Base-by-base conservation (phyloP, 2,329 filamentous ascomycete species). In the Scedosporium aurantiacum region DNA sequence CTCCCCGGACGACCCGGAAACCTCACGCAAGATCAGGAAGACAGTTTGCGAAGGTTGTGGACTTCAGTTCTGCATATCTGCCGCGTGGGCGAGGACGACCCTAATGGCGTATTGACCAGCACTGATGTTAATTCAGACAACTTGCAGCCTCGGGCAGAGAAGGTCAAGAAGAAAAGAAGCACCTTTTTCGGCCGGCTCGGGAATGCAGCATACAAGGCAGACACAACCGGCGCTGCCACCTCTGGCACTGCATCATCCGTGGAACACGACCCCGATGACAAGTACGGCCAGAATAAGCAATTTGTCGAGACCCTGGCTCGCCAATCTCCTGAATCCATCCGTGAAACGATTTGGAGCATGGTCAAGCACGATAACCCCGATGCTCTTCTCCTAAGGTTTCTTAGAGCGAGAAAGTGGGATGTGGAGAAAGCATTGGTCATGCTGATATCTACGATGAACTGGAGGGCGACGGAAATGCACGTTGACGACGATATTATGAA, bases 301-400 rank as follows among this genome's bases (percentile, higher is more conserved):
- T 97, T 91, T 74, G 84, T 90, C 67, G 85, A 93, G 47, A 90
- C 91, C 0, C 75, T 99, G 8, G 86, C 88, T 57, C 90, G 82
- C 63, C 82, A 88, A 68, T 82, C 85, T 0, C 90, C 93, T 0
- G 90, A 95, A 68, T 81, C 88, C 52, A 84, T 99, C 65, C 85
- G 91, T 60, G 79, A 81, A 16, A 87, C 91, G 0, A 89, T 97
- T 70, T 97, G 94, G 94, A 82, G 78, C 66, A 96, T 97, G 91
- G 84, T 93, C 63, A 99, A 97, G 78, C 88, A 94, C 68, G 94
- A 99, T 70, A 85, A 97, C 70, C 94, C 94, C 0, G 94, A 99
- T 74, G 88, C 87, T 2, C 78, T 95, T 18, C 76, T 93, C 16
- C 76, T 96, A 62, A 85, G 91, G 50, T 96, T 96, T 73, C 78